Percentiles rank a stretch among this genome's conserved stretches.
Conservation (phyloP, 139 green algal species). For the Haematococcus lacustris region DNA sequence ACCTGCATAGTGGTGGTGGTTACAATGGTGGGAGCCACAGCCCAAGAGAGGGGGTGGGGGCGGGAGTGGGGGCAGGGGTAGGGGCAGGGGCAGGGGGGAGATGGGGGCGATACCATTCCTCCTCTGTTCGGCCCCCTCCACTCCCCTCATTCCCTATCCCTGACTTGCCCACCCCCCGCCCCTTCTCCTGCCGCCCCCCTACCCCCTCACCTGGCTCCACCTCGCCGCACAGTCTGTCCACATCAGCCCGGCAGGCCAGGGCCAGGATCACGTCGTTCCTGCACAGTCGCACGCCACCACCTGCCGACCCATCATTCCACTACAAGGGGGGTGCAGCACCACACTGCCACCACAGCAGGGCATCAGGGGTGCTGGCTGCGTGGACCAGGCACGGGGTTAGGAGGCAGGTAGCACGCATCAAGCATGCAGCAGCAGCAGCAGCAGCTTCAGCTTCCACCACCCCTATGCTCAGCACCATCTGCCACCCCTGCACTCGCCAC, state of each 20-base stretch:
- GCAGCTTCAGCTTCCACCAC: too few species aligned
- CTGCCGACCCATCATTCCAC: too few species aligned
- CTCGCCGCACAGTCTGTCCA: slow-evolving; percentile 48
- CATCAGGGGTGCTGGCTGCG: neutral
- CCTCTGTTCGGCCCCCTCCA: neutral
- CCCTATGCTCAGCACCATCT: too few species aligned
- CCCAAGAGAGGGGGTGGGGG: neutral
- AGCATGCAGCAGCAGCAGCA: too few species aligned
- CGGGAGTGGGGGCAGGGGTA: neutral
- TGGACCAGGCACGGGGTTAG: too few species aligned
- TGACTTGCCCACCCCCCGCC: neutral
- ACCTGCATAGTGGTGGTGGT: slow-evolving; percentile 12
- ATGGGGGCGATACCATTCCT: neutral
- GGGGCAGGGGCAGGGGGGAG: neutral
- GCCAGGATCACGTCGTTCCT: slow-evolving; percentile 58
- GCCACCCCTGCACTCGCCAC: too few species aligned
- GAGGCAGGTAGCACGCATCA: too few species aligned
- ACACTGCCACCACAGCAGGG: neutral
- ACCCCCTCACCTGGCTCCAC: slow-evolving; percentile 36
- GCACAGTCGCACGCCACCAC: too few species aligned
- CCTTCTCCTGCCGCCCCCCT: neutral
- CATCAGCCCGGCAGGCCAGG: slow-evolving; percentile 55
- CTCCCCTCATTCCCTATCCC: neutral
- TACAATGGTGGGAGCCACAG: neutral
- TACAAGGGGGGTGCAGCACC: too few species aligned